Conservation (phyloP, 306 rosid genomes). For the Senna siamea region DNA sequence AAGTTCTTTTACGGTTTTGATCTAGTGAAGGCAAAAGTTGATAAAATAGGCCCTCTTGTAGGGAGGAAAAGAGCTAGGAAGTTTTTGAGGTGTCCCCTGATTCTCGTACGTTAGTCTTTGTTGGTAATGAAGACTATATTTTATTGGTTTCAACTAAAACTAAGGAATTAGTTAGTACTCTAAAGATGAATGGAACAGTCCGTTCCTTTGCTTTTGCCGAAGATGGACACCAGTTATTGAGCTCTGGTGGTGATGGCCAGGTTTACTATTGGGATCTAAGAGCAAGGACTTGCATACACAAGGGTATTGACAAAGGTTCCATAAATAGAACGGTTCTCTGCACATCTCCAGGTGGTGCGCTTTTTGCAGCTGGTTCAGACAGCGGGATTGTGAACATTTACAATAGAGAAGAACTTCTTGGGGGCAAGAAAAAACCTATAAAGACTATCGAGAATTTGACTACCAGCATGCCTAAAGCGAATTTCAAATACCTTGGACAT, state of each 20-base stretch:
- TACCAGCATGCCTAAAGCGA: constrained; percentile 24
- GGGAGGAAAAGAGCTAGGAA: constrained; percentile 96
- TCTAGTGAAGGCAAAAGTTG: constrained; percentile 76
- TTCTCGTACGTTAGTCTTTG: constrained; percentile 80
- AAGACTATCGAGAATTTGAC: constrained; percentile 59
- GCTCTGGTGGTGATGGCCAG: constrained; percentile 90
- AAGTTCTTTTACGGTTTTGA: constrained; percentile 82
- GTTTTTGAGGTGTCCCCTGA: constrained; percentile 85
- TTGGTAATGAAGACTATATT: constrained; percentile 92
- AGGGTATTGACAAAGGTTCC: constrained; percentile 10
- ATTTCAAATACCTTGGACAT: neutral
- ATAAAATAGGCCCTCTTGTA: constrained; percentile 82
- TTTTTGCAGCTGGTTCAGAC: constrained; percentile 69
- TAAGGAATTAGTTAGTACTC: constrained; percentile 78
- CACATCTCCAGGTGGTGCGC: constrained; percentile 54
- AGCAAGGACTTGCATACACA: constrained; percentile 58
- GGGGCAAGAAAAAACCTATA: constrained; percentile 67
- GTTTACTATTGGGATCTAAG: constrained; percentile 94
- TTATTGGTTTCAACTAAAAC: constrained; percentile 83
- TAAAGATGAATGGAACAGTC: constrained; percentile 89
- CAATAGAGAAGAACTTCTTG: constrained; percentile 59
- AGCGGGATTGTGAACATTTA: constrained; percentile 64
- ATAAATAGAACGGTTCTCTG: neutral
- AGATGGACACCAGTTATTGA: constrained; percentile 72
- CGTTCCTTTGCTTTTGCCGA: constrained; percentile 82